Evolutionary conservation across 768 basidiomycete genomes (phyloP).

Genomic region (button mushroom (Agaricus bisporus)): DNA sequence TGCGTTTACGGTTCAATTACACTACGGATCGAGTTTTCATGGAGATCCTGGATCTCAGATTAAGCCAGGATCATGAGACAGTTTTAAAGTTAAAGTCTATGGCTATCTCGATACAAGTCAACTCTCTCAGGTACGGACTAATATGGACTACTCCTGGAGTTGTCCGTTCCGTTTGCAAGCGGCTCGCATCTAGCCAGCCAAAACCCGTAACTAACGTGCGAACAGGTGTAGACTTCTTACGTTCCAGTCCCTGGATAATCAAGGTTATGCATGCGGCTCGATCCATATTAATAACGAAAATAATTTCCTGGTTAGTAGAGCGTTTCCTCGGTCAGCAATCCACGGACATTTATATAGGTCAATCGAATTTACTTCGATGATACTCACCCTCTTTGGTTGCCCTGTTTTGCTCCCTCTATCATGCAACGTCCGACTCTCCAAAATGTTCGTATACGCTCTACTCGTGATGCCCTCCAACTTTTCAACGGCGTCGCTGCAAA

Average conservation of each 20-base stretch:
- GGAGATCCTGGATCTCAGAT: constrained; percentile 34
- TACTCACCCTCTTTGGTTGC: constrained; percentile 9
- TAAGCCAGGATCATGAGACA: constrained; percentile 20
- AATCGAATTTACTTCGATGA: constrained; percentile 15
- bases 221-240: constrained; percentile 29
- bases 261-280: constrained; percentile 39
- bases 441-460: constrained; percentile 72
- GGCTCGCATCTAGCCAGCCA: constrained; percentile 21
- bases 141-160: constrained; percentile 27
- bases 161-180: constrained; percentile 35
- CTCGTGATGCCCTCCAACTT: constrained; percentile 74
- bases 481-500: constrained; percentile 72
- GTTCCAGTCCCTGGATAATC: constrained; percentile 34
- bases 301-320: constrained; percentile 33
- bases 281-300: constrained; percentile 48
- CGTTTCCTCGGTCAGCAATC: constrained; percentile 31
- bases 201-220: constrained; percentile 26
- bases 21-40: constrained; percentile 23
- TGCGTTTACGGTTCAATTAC: constrained; percentile 29
- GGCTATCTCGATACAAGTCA: constrained; percentile 25
- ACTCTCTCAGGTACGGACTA: constrained; percentile 27
- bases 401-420: constrained; percentile 10
- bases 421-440: constrained; percentile 77
- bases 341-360: constrained; percentile 14
- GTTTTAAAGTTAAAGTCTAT: constrained; percentile 29